These are phyloP conservation scores for Ustulina deusta DNA, from an alignment of 2,329 filamentous ascomycete genomes.

Conservation along the genomic window DNA sequence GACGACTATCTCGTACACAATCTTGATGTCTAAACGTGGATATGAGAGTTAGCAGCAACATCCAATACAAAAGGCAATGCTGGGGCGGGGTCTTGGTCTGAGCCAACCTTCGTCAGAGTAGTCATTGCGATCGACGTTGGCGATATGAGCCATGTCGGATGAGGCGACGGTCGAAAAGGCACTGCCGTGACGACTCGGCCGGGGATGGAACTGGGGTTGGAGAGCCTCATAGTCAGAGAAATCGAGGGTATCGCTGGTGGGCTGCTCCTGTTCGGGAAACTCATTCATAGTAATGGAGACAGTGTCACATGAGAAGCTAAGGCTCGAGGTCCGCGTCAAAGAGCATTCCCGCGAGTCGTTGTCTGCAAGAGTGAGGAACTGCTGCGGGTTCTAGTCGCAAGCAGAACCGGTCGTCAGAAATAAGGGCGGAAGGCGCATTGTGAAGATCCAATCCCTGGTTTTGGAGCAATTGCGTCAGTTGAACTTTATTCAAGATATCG, in stretches of 20 bases:
- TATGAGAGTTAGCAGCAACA: constrained; percentile 30
- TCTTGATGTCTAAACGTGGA: constrained; percentile 71
- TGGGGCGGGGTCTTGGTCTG: neutral
- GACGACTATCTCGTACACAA: constrained; percentile 81
- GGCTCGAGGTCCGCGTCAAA: constrained; percentile 28
- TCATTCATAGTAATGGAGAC: constrained; percentile 33
- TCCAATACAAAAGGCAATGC: neutral
- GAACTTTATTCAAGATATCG: constrained; percentile 8
- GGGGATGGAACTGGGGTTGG: neutral
- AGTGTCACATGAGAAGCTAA: constrained; percentile 39
- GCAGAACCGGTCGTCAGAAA: constrained; percentile 37
- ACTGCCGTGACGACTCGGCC: constrained; percentile 33
- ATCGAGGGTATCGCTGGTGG: constrained; percentile 39
- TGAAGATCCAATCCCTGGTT: constrained; percentile 20
- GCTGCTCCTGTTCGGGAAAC: constrained; percentile 30
- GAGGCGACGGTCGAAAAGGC: constrained; percentile 38
- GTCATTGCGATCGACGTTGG: constrained; percentile 40
- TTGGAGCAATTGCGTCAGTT: neutral
- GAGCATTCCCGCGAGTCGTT: constrained; percentile 41
- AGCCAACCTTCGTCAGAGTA: constrained; percentile 47
- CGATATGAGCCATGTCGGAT: constrained; percentile 31
- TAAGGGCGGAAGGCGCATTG: constrained; percentile 43
- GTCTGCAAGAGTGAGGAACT: constrained; percentile 33
- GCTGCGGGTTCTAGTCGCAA: constrained; percentile 43
- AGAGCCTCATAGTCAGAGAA: constrained; percentile 42